Conservation (phyloP, 2,329 filamentous ascomycete species). For the Triangularia setosa region DNA sequence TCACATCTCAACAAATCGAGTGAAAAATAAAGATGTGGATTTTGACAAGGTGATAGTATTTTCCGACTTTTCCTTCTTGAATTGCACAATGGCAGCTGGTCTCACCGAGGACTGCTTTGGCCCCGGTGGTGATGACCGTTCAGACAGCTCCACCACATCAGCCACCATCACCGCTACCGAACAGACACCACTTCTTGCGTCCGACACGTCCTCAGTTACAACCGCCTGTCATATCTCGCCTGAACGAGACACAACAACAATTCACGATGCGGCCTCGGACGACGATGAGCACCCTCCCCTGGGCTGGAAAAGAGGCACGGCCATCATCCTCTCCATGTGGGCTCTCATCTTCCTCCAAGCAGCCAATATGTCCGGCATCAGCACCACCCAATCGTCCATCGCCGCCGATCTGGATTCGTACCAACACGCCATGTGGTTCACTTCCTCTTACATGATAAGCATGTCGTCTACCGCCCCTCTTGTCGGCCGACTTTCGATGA, state of each 20-base stretch:
- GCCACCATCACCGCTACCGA: slow-evolving; percentile 26
- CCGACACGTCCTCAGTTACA: slow-evolving; percentile 23
- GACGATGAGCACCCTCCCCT: slow-evolving; percentile 26
- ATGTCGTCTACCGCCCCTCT: slow-evolving; percentile 64
- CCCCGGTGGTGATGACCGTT: slow-evolving; percentile 1
- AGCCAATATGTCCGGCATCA: slow-evolving; percentile 74
- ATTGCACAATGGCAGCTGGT: slow-evolving; percentile 1
- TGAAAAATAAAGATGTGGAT: background rate
- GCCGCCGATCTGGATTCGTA: slow-evolving; percentile 72
- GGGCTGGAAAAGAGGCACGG: slow-evolving; percentile 34
- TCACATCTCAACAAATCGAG: background rate
- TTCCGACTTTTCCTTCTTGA: background rate
- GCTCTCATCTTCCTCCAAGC: slow-evolving; percentile 58
- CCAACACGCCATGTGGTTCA: slow-evolving; percentile 74
- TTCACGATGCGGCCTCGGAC: slow-evolving; percentile 1
- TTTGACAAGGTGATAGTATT: too few species aligned
- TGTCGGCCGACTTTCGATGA: slow-evolving; percentile 65
- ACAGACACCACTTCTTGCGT: slow-evolving; percentile 29
- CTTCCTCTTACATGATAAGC: slow-evolving; percentile 65
- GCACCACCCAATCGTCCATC: slow-evolving; percentile 74
- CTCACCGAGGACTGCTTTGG: slow-evolving; percentile 2
- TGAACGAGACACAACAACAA: background rate
- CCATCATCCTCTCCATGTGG: slow-evolving; percentile 52
- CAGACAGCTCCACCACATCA: slow-evolving; percentile 15
- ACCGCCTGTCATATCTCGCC: slow-evolving; percentile 22